phyloP scores from a whole-genome alignment of 352 stramenopile species.

The Phytophthora pisi region DNA sequence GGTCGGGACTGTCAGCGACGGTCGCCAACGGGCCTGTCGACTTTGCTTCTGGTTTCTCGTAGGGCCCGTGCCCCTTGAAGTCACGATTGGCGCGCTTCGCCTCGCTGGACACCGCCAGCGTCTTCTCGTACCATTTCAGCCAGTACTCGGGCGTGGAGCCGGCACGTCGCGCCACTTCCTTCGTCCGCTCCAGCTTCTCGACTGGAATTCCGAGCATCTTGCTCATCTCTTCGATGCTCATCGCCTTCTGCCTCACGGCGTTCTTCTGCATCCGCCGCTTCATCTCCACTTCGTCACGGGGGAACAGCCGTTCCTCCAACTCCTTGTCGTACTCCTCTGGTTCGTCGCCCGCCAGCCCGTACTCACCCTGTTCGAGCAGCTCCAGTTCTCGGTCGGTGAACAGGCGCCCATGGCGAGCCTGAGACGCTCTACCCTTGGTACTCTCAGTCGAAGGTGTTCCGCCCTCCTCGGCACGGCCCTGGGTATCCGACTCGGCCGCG shows the following conservation, averaged over 20 bases:
- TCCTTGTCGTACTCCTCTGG: not conserved
- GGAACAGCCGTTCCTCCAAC: constrained; percentile 5
- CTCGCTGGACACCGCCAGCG: not conserved
- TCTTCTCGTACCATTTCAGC: constrained; percentile 4
- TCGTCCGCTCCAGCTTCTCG: not conserved
- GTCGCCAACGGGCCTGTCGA: no score
- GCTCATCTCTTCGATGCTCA: not conserved
- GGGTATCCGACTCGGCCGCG: no score
- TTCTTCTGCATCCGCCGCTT: not conserved
- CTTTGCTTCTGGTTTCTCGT: no score
- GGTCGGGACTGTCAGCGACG: no score
- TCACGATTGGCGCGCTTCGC: constrained; percentile 5
- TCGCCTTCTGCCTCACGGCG: not conserved
- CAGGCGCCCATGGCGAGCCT: not conserved
- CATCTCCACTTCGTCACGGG: constrained; percentile 4
- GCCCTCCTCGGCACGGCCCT: no score
- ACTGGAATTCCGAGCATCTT: not conserved
- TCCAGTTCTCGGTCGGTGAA: not conserved
- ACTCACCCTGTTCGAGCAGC: not conserved
- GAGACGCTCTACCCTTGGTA: no score
- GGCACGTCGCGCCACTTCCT: not conserved
- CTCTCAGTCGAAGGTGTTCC: no score
- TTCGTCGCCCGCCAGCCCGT: not conserved
- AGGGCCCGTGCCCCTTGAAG: not conserved
- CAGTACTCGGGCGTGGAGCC: constrained; percentile 1